phyloP scores from a whole-genome alignment of 805 yeast genomes.

The Isabelozyma gotoi region DNA sequence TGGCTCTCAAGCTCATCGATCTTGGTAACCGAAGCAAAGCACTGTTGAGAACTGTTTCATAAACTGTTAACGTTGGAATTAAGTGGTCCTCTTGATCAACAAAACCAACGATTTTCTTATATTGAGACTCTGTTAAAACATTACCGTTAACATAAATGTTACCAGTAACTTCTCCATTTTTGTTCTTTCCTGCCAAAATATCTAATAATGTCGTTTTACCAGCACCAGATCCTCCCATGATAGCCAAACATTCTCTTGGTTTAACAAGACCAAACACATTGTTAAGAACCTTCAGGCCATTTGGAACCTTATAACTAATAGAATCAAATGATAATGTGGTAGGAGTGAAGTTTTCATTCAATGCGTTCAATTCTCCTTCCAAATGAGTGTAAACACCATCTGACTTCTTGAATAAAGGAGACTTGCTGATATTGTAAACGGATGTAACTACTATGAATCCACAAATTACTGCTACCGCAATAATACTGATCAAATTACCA shows the following conservation, averaged over 20 bases:
- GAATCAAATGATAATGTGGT: slow-evolving; percentile 75
- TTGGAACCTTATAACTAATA: slow-evolving; percentile 55
- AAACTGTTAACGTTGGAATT: slow-evolving; percentile 91
- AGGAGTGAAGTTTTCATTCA: slow-evolving; percentile 58
- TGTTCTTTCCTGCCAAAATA: slow-evolving; percentile 84
- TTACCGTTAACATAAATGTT: slow-evolving; percentile 75
- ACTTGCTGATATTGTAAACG: slow-evolving; percentile 51
- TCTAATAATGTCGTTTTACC: slow-evolving; percentile 95
- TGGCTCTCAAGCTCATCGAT: slow-evolving; percentile 68
- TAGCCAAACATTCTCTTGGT: slow-evolving; percentile 89
- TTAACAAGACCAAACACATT: slow-evolving; percentile 72
- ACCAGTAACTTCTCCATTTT: slow-evolving; percentile 72
- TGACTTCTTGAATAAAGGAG: slow-evolving; percentile 55
- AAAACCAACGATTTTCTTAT: slow-evolving; percentile 77
- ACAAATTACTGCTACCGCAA: slow-evolving; percentile 42
- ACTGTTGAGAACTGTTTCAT: slow-evolving; percentile 90
- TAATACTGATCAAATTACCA: slow-evolving; percentile 47
- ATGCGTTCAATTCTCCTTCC: slow-evolving; percentile 32
- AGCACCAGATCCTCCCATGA: slow-evolving; percentile 99
- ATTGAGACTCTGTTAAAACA: slow-evolving; percentile 39
- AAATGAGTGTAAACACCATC: slow-evolving; percentile 29
- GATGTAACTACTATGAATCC: slow-evolving; percentile 42
- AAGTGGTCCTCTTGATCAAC: slow-evolving; percentile 95
- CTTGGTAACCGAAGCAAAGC: slow-evolving; percentile 87
- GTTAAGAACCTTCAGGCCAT: slow-evolving; percentile 54